Evolutionary conservation across 2,329 filamentous ascomycete genomes (phyloP), one percentile per base, ranked within the genome.

Genomic region (Alternaria ventricosa): DNA sequence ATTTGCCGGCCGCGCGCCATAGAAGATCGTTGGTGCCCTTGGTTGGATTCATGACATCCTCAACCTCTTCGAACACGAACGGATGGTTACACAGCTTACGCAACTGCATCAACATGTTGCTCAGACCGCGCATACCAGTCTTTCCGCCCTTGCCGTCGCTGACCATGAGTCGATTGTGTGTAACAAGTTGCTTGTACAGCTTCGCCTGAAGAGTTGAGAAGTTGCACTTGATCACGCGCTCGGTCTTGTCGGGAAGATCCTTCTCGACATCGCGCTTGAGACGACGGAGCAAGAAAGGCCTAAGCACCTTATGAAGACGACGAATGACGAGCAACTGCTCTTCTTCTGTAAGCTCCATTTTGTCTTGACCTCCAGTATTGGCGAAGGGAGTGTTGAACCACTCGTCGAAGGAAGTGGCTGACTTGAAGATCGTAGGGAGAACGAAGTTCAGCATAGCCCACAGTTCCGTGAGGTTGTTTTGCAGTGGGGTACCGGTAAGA

Each of bases 321-420:
- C 94, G 92, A 87, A 99, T 99, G 75, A 99, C 94, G 61, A 99
- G 91, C 81, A 99, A 89, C 79, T 97, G 94, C 82, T 99, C 96
- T 96, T 99, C 96, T 96, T 99, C 96, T 12, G 92, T 97, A 67
- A 99, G 86, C 78, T 98, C 95, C 92, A 99, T 99, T 85, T 96
- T 97, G 82, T 99, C 96, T 82, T 98, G 95, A 44, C 93, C 90
- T 81, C 96, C 96, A 6, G 96, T 99, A 79, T 99, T 99, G 71
- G 96, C 96, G 80, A 99, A 99, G 0, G 96, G 96, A 25, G 96
- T 99, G 79, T 98, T 99, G 89, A 99, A 99, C 96, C 96, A 99
- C 80, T 99, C 96, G 79, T 99, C 96, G 77, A 99, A 99, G 2
- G 95, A 98, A 79, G 96, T 97, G 66, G 95, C 94, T 3, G 96